phyloP scores from a whole-genome alignment of 2,329 filamentous ascomycete species.

The Aspergillus sp. region DNA sequence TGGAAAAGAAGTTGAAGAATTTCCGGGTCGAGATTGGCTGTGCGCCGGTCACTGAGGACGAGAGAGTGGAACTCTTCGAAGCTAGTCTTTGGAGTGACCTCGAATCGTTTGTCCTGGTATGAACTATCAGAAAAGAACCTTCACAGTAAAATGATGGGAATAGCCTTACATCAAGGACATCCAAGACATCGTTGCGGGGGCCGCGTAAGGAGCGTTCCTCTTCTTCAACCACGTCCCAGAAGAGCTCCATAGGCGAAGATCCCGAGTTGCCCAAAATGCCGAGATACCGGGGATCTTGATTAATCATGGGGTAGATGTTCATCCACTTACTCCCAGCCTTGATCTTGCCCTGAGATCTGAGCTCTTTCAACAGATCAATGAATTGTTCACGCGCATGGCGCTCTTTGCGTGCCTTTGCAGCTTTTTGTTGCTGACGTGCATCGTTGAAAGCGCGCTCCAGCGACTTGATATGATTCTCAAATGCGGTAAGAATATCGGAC shows the following conservation, averaged over 20 bases:
- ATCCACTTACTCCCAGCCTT: slow-evolving; percentile 90
- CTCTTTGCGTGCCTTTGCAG: slow-evolving; percentile 74
- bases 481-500: slow-evolving; percentile 86
- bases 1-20: slow-evolving; percentile 80
- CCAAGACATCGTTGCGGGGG: slow-evolving; percentile 77
- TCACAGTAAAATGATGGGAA: background rate
- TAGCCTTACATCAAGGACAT: slow-evolving; percentile 76
- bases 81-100: slow-evolving; percentile 80
- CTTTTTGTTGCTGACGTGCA: slow-evolving; percentile 82
- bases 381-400: slow-evolving; percentile 85
- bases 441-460: slow-evolving; percentile 92
- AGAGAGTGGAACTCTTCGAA: slow-evolving; percentile 83
- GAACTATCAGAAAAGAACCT: slow-evolving; percentile 35
- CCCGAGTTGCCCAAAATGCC: slow-evolving; percentile 81
- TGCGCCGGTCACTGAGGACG: slow-evolving; percentile 82
- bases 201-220: slow-evolving; percentile 84
- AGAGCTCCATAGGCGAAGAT: slow-evolving; percentile 84
- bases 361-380: slow-evolving; percentile 69
- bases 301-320: slow-evolving; percentile 70
- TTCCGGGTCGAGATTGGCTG: slow-evolving; percentile 80
- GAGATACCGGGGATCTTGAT: slow-evolving; percentile 77
- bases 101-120: slow-evolving; percentile 79
- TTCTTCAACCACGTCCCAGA: slow-evolving; percentile 94
- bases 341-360: slow-evolving; percentile 74
- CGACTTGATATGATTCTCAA: slow-evolving; percentile 91